These are phyloP conservation scores for Ascodesmis nigricans DNA, from an alignment of 495 filamentous ascomycete genomes.

Conservation along the genomic window DNA sequence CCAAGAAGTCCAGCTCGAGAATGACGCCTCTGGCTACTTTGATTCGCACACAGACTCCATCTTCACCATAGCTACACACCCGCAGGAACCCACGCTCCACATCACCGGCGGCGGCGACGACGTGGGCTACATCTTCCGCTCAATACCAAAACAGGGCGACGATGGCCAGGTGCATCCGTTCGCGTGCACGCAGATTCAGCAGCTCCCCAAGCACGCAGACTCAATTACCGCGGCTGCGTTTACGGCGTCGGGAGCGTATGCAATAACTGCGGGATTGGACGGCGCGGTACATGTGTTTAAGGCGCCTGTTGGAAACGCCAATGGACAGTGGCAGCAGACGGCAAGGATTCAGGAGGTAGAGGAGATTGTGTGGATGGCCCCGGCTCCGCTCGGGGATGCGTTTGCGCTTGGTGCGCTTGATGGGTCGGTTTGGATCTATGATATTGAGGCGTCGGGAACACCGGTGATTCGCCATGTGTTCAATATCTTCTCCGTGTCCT, in stretches of 20 bases:
- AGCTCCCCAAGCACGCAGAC: conserved; percentile 69
- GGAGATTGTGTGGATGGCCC: conserved; percentile 75
- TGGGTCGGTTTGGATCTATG: conserved; percentile 87
- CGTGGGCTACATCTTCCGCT: conserved; percentile 49
- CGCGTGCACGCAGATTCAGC: conserved; percentile 49
- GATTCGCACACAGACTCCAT: conserved; percentile 71
- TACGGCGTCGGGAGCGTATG: conserved; percentile 58
- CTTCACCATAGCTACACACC: conserved; percentile 85
- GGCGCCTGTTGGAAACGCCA: conserved; percentile 21
- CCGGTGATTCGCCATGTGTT: conserved; percentile 72
- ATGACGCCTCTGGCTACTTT: conserved; percentile 83
- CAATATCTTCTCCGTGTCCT: conserved; percentile 69
- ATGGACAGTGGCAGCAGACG: conserved; percentile 45
- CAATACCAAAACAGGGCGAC: conserved; percentile 40
- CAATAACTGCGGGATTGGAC: conserved; percentile 72
- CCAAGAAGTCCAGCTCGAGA: conserved; percentile 57
- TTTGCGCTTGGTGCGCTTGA: conserved; percentile 81
- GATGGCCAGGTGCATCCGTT: conserved; percentile 42
- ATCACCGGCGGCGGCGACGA: conserved; percentile 76
- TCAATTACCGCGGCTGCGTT: conserved; percentile 71
- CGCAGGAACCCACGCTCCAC: conserved; percentile 49
- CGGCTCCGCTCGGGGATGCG: conserved; percentile 49
- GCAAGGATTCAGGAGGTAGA: conserved; percentile 65
- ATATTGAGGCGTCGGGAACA: conserved; percentile 39
- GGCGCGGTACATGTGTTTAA: conserved; percentile 40